These are phyloP conservation scores for Myriangium duriaei DNA, from an alignment of 2,329 filamentous ascomycete genomes.

Conservation along the genomic window DNA sequence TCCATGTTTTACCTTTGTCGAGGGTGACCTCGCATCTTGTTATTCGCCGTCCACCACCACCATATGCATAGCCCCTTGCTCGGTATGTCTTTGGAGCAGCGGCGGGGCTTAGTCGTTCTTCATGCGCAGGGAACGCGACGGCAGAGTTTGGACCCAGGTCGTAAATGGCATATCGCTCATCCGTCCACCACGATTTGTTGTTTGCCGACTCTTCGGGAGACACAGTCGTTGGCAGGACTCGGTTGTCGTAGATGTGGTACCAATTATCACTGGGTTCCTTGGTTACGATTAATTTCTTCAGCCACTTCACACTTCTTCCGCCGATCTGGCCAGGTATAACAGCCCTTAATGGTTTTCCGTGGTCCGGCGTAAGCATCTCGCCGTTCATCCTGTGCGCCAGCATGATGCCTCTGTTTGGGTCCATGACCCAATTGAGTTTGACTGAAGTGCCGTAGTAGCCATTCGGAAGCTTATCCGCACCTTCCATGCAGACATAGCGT, in stretches of 20 bases:
- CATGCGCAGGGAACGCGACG: slow-evolving; percentile 65
- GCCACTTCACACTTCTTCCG: slow-evolving; percentile 85
- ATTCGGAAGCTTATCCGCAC: slow-evolving; percentile 75
- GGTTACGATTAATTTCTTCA: slow-evolving; percentile 69
- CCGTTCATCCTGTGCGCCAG: slow-evolving; percentile 88
- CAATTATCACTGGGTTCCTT: slow-evolving; percentile 74
- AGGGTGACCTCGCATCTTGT: slow-evolving; percentile 73
- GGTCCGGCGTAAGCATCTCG: slow-evolving; percentile 64
- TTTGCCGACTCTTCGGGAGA: slow-evolving; percentile 68
- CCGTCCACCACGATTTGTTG: slow-evolving; percentile 66
- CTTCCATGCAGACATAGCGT: slow-evolving; percentile 80
- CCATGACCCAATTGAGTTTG: slow-evolving; percentile 79
- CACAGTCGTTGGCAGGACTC: slow-evolving; percentile 76
- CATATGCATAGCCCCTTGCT: slow-evolving; percentile 73
- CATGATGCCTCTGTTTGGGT: slow-evolving; percentile 72
- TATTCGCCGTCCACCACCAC: slow-evolving; percentile 72
- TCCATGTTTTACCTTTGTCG: slow-evolving; percentile 72
- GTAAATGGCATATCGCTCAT: slow-evolving; percentile 87
- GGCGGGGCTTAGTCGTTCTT: slow-evolving; percentile 49
- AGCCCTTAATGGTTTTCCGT: slow-evolving; percentile 70
- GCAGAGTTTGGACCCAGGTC: slow-evolving; percentile 82
- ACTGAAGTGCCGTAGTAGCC: slow-evolving; percentile 80
- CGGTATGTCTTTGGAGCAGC: slow-evolving; percentile 43
- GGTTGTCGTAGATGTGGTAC: slow-evolving; percentile 92
- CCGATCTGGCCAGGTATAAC: slow-evolving; percentile 88